Evolutionary conservation across 768 basidiomycete species (phyloP).

Genomic region (Serpula lacrymans): DNA sequence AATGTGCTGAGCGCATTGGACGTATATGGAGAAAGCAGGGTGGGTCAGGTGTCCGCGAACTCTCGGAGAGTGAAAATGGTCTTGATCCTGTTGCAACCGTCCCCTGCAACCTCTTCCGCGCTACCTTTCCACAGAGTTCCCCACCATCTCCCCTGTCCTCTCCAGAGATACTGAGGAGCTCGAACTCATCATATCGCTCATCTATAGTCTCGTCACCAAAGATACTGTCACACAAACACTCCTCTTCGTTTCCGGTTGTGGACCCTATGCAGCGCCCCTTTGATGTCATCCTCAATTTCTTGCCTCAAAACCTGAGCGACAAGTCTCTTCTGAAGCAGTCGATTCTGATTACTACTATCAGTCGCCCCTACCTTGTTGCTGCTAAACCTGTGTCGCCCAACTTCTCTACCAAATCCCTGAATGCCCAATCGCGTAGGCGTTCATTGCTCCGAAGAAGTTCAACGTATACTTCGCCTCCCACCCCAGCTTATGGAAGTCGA

Average conservation of each 20-base stretch:
- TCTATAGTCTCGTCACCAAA: conserved; percentile 1
- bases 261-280: conserved; percentile 34
- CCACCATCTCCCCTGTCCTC: conserved; percentile 3
- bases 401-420: conserved; percentile 1
- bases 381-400: conserved; percentile 7
- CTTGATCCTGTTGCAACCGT: conserved; percentile 19
- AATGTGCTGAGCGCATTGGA: conserved; percentile 38
- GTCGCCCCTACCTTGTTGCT: conserved; percentile 32
- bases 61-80: conserved; percentile 16
- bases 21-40: conserved; percentile 33
- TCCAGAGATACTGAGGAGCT: conserved; percentile 2
- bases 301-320: conserved; percentile 26
- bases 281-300: conserved; percentile 36
- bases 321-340: conserved; percentile 34
- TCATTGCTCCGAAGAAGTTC: conserved; percentile 15
- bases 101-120: conserved; percentile 15
- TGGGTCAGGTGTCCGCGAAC: conserved; percentile 22
- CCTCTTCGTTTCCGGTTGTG: conserved; percentile 14
- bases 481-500: conserved; percentile 2
- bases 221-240: conserved; percentile 8
- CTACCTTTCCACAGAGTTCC: conserved; percentile 3
- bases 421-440: conserved; percentile 2
- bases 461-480: background rate
- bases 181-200: background rate
- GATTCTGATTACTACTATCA: conserved; percentile 38